phyloP scores from a whole-genome alignment of 108 stramenopile genomes.

The Skeletonema potamos region DNA sequence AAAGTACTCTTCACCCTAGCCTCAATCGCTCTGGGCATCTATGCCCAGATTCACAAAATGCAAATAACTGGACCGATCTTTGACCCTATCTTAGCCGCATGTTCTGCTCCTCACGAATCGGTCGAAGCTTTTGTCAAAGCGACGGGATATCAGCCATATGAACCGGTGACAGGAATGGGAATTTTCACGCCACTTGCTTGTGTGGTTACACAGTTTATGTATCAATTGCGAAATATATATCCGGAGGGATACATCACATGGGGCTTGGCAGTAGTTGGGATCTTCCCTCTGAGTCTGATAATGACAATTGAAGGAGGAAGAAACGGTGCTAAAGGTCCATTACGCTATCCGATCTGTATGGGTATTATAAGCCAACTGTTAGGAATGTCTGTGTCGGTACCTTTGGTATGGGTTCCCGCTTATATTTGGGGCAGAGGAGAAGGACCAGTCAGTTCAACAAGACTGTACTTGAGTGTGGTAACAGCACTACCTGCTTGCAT shows the following conservation, averaged over 20 bases:
- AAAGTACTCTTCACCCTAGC: not conserved
- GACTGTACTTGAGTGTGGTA: not conserved
- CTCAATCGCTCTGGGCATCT: not conserved
- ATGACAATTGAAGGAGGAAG: slow-evolving; percentile 32
- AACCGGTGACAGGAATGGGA: slow-evolving; percentile 25
- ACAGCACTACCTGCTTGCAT: slow-evolving; percentile 5
- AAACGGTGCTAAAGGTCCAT: slow-evolving; percentile 12
- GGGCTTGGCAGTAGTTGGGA: slow-evolving; percentile 14
- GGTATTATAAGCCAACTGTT: slow-evolving; percentile 43
- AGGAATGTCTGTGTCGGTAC: slow-evolving; percentile 45
- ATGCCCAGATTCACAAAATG: slow-evolving; percentile 16
- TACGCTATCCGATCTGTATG: slow-evolving; percentile 32
- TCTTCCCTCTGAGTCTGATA: slow-evolving; percentile 22
- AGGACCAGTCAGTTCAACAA: not conserved
- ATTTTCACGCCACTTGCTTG: slow-evolving; percentile 38
- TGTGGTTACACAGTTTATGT: slow-evolving; percentile 49
- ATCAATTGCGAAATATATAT: slow-evolving; percentile 12
- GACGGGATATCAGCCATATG: slow-evolving; percentile 35
- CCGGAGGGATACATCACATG: slow-evolving; percentile 38
- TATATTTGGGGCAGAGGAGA: slow-evolving; percentile 22
- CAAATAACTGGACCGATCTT: slow-evolving; percentile 20
- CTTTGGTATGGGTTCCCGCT: slow-evolving; percentile 46
- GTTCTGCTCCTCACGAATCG: slow-evolving; percentile 1
- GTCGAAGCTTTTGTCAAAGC: slow-evolving; percentile 8
- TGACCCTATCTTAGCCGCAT: slow-evolving; percentile 19